Percentiles rank a stretch among this genome's conserved stretches.
These are phyloP conservation scores for Pseudogymnoascus sp. DNA, from an alignment of 2,329 filamentous ascomycete species.

Conservation along the genomic window DNA sequence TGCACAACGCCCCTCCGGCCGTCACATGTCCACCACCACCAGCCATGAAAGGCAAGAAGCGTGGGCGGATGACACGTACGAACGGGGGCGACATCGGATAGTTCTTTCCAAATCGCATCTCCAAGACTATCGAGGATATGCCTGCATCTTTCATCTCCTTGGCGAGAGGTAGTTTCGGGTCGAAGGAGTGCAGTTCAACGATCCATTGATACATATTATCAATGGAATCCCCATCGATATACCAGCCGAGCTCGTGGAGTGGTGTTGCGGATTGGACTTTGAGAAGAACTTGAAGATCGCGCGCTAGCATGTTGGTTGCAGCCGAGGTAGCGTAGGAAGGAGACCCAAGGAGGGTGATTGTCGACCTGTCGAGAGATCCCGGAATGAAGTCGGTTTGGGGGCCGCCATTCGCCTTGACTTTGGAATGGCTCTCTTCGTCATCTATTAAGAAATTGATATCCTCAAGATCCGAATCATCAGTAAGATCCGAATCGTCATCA, in stretches of 20 bases:
- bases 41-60: constrained; percentile 61
- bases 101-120: constrained; percentile 70
- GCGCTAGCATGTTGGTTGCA: constrained; percentile 56
- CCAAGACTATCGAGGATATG: constrained; percentile 65
- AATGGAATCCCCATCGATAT: constrained; percentile 59
- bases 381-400: constrained; percentile 56
- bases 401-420: constrained; percentile 9
- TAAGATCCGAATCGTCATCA: neutral
- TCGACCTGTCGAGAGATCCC: constrained; percentile 54
- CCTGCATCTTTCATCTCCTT: constrained; percentile 61
- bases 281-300: constrained; percentile 57
- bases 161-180: constrained; percentile 59
- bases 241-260: constrained; percentile 70
- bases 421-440: neutral
- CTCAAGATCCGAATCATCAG: constrained; percentile 4
- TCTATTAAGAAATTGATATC: constrained; percentile 4
- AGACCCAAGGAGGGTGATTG: constrained; percentile 56
- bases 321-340: constrained; percentile 57
- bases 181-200: constrained; percentile 80
- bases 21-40: constrained; percentile 87
- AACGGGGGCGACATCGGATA: constrained; percentile 79
- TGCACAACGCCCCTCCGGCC: constrained; percentile 71
- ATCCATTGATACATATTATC: constrained; percentile 86
- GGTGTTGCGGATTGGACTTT: constrained; percentile 55
- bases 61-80: constrained; percentile 72